Base-by-base conservation (phyloP, 2,329 filamentous ascomycete genomes). In the Chalara sp. region DNA sequence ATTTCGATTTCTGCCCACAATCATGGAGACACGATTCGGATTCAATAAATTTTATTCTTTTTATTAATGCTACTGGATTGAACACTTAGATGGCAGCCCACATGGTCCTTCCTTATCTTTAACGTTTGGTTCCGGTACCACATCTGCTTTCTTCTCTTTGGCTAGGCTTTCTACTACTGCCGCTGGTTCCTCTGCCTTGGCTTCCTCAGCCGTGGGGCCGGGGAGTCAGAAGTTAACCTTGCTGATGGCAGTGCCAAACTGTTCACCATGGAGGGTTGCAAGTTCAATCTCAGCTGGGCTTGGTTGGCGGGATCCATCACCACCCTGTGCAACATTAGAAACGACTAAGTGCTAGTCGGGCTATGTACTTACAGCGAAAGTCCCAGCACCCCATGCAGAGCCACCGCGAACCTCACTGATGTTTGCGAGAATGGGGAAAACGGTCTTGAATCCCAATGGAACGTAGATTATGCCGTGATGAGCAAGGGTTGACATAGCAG, bases 391-490 rank as follows among this genome's bases (percentile, higher is more conserved):
- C 93, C 93, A 99, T 39, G 93, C 78, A 54, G 79, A 83, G 55
- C 93, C 93, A 65, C 93, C 93, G 68, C 87, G 88, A 56, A 93
- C 78, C 76, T 96, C 90, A 32, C 66, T 67, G 35, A 96, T 69
- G 72, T 91, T 84, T 58, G 83, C 67, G 58, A 96, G 72, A 57
- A 82, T 72, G 53, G 67, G 67, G 67, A 96, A 96, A 46, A 82
- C 73, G 63, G 84, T 87, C 72, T 87, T 85, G 78, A 95, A 97
- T 50, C 93, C 93, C 49, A 97, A 78, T 46, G 93, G 93, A n/a
- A 97, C 90, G 70, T 86, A 97, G 76, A 93, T 86, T 74, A 97
- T 86, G 65, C 93, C 93, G 76, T 97, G 93, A 75, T 97, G 93
- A 54, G 84, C 70, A 49, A 97, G 76, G 13, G 92, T 97, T 65